Evolutionary conservation across 345 rosid species (phyloP).

Genomic region (Angophora floribunda): DNA sequence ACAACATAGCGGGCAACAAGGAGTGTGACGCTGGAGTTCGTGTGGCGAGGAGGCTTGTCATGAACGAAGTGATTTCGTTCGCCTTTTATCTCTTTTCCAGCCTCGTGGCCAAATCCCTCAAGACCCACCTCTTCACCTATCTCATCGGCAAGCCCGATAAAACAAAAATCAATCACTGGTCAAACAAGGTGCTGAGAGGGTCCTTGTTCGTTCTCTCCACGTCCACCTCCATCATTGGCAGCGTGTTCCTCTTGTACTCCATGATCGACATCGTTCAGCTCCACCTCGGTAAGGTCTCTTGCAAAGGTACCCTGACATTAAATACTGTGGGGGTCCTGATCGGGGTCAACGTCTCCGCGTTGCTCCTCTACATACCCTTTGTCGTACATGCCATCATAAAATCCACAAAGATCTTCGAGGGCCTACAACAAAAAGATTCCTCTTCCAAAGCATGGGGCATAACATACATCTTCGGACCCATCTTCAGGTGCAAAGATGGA

Average conservation of each 20-base stretch:
- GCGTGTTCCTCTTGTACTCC: slow-evolving; percentile 14
- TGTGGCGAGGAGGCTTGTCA: slow-evolving; percentile 1
- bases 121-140: background rate
- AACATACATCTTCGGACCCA: background rate
- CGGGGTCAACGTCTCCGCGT: slow-evolving; percentile 11
- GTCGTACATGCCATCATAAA: background rate
- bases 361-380: slow-evolving; percentile 1
- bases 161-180: fast-evolving
- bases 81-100: slow-evolving; percentile 23
- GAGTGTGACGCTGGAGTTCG: background rate
- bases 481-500: no score
- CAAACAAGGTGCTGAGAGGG: background rate
- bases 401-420: background rate
- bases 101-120: slow-evolving; percentile 6
- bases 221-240: slow-evolving; percentile 7
- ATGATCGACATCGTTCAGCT: slow-evolving; percentile 21
- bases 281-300: slow-evolving; percentile 18
- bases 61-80: slow-evolving; percentile 23
- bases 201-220: background rate
- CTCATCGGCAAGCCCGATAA: background rate
- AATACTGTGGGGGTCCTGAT: slow-evolving; percentile 1
- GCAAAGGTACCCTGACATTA: background rate
- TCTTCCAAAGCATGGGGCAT: background rate
- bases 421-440: no score
- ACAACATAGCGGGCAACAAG: background rate